phyloP scores from a whole-genome alignment of 1,139 yeast species.

The Hemisphaericaspora lyxosophila region DNA sequence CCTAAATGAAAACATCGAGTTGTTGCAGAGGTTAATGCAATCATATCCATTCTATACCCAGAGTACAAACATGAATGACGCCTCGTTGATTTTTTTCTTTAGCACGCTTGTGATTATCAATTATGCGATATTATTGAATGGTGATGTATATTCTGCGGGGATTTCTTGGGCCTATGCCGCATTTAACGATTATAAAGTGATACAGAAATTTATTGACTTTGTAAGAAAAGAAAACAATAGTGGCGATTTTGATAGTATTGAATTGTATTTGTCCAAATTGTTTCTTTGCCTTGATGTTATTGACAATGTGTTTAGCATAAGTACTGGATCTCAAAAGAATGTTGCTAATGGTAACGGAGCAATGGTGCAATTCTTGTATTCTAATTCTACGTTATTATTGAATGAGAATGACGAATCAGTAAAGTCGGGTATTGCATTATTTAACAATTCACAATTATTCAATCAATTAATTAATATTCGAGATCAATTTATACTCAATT shows the following conservation, averaged over 20 bases:
- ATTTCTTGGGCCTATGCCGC: slow-evolving; percentile 53
- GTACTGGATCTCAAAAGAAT: slow-evolving; percentile 55
- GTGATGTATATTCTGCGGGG: slow-evolving; percentile 57
- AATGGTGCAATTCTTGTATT: slow-evolving; percentile 18
- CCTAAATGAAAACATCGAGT: slow-evolving; percentile 30
- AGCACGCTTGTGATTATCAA: slow-evolving; percentile 53
- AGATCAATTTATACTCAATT: slow-evolving; percentile 14
- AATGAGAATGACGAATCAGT: slow-evolving; percentile 8
- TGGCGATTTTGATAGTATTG: slow-evolving; percentile 34
- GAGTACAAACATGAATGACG: slow-evolving; percentile 26
- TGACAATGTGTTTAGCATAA: slow-evolving; percentile 55
- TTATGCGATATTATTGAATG: slow-evolving; percentile 56
- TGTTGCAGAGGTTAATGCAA: slow-evolving; percentile 43
- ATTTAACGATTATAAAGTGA: slow-evolving; percentile 58
- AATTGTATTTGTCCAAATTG: slow-evolving; percentile 48
- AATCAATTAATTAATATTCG: slow-evolving; percentile 19
- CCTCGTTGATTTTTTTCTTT: slow-evolving; percentile 38
- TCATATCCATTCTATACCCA: slow-evolving; percentile 42
- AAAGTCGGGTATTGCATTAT: slow-evolving; percentile 4
- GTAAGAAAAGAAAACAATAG: slow-evolving; percentile 7
- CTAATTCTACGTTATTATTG: slow-evolving; percentile 6
- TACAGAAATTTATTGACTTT: slow-evolving; percentile 35
- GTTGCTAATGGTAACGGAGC: slow-evolving; percentile 18
- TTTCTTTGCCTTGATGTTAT: slow-evolving; percentile 50
- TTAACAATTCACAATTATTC: slow-evolving; percentile 12